Evolutionary conservation across 2,329 filamentous ascomycete species (phyloP).

Genomic region (Talaromyces sp.): DNA sequence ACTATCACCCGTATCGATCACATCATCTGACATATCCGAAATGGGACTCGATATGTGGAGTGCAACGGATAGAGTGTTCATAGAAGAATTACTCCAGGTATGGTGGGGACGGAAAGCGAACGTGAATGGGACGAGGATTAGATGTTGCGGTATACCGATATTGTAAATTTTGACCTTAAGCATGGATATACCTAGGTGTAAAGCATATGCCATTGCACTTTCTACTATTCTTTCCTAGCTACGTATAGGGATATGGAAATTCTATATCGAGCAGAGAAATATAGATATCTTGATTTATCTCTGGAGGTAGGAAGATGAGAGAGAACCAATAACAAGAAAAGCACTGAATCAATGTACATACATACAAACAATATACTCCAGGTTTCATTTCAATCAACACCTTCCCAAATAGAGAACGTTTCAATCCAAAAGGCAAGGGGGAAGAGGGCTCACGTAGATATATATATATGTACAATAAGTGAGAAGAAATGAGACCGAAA

Average conservation of each 20-base stretch:
- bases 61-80: slow-evolving; percentile 41
- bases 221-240: too few species aligned
- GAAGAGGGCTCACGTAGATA: background rate
- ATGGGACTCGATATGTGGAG: slow-evolving; percentile 50
- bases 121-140: slow-evolving; percentile 41
- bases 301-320: background rate
- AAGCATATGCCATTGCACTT: too few species aligned
- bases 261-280: too few species aligned
- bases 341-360: background rate
- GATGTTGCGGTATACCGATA: slow-evolving; percentile 46
- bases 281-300: background rate
- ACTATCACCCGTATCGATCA: slow-evolving; percentile 31
- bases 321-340: background rate
- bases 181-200: too few species aligned
- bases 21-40: slow-evolving; percentile 41
- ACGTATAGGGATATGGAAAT: too few species aligned
- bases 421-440: background rate
- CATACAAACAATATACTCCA: background rate
- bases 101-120: slow-evolving; percentile 44
- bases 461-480: background rate
- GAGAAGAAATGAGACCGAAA: background rate
- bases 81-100: slow-evolving; percentile 40
- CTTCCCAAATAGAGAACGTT: background rate
- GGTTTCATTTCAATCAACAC: background rate
- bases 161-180: slow-evolving; percentile 23